Conservation (phyloP, 2,329 filamentous ascomycete genomes). For the Hymenoscyphus albidus region DNA sequence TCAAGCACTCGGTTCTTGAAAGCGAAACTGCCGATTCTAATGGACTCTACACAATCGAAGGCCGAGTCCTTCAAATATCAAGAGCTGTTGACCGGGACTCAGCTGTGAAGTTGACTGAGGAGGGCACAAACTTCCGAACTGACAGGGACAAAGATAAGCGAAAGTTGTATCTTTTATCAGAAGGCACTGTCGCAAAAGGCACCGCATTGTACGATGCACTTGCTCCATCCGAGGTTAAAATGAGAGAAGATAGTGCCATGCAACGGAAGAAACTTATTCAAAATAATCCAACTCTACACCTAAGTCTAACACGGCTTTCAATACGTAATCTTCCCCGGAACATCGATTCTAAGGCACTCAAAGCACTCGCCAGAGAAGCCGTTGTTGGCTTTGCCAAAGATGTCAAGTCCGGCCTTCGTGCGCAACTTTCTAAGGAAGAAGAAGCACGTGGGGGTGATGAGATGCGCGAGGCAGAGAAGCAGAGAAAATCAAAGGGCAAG, state of each 20-base stretch:
- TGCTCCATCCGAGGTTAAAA: slow-evolving; percentile 73
- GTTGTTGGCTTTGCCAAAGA: slow-evolving; percentile 92
- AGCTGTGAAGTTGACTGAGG: slow-evolving; percentile 70
- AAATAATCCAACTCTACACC: slow-evolving; percentile 81
- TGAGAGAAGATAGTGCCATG: slow-evolving; percentile 81
- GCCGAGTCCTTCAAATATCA: slow-evolving; percentile 78
- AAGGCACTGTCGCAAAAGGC: slow-evolving; percentile 76
- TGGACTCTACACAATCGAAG: slow-evolving; percentile 86
- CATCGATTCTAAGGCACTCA: slow-evolving; percentile 81
- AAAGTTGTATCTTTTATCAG: slow-evolving; percentile 78
- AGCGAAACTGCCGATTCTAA: slow-evolving; percentile 77
- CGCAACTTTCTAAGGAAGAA: slow-evolving; percentile 87
- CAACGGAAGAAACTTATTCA: slow-evolving; percentile 90
- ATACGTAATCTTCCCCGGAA: slow-evolving; percentile 86
- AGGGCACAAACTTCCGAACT: slow-evolving; percentile 58
- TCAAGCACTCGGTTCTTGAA: slow-evolving; percentile 80
- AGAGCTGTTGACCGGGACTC: slow-evolving; percentile 81
- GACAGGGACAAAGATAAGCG: slow-evolving; percentile 81
- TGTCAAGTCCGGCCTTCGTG: slow-evolving; percentile 71
- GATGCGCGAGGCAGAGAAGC: slow-evolving; percentile 74
- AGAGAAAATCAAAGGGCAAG: slow-evolving; percentile 77
- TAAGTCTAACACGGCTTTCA: slow-evolving; percentile 86
- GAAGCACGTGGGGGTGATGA: slow-evolving; percentile 72
- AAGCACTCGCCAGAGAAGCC: slow-evolving; percentile 85
- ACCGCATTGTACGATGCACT: slow-evolving; percentile 75